Base-by-base conservation (phyloP, 2,329 filamentous ascomycete genomes). In the Pseudogymnoascus pannorum region DNA sequence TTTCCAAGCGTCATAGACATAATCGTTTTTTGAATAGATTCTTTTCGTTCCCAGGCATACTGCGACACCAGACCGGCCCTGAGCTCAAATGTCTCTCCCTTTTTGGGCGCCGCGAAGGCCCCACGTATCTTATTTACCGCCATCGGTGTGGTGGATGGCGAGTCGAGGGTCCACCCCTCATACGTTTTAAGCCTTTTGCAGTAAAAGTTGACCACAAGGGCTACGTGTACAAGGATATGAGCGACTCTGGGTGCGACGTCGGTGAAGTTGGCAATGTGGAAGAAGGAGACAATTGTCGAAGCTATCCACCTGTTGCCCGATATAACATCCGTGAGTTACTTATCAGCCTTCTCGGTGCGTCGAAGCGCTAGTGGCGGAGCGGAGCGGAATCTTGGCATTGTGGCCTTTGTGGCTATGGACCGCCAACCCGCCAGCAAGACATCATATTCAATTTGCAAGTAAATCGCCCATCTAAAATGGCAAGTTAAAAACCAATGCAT, bases 1-100 rank as follows among this genome's bases (percentile, higher is more conserved):
- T 99, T 99, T 75, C 94, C 94, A 69, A 99, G 76, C 1, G 94
- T 99, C 94, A 99, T 99, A 73, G 94, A 92, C 92, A 97, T 97
- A 78, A 99, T 99, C 66, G 94, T 99, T 82, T 96, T 97, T 75
- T 99, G 94, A 69, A 99, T 99, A 22, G 94, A 90, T 80, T 99
- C 94, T 77, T 99, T 99, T 72, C 92, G 88, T 84, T 99, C 94
- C 78, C 95, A 97, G 64, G 94, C 94, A 88, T 97, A 99, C 79
- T 99, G 94, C 66, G 94, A 99, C 66, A 95, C 94, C 74, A 99
- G 81, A 38, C 94, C 94, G 66, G 93, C 91, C 75, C 94, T 88
- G 77, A 99, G 79, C 81, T 99, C 94, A 74, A 96, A 97, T 14
- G 94, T 99, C 79, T 99, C 94, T 75, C 94, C 94, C 80, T 99